A percentile compares a stretch with the other conserved stretches of the same genome.
Conservation (phyloP, 495 filamentous ascomycete genomes). For the Xylaria flabelliformis region DNA sequence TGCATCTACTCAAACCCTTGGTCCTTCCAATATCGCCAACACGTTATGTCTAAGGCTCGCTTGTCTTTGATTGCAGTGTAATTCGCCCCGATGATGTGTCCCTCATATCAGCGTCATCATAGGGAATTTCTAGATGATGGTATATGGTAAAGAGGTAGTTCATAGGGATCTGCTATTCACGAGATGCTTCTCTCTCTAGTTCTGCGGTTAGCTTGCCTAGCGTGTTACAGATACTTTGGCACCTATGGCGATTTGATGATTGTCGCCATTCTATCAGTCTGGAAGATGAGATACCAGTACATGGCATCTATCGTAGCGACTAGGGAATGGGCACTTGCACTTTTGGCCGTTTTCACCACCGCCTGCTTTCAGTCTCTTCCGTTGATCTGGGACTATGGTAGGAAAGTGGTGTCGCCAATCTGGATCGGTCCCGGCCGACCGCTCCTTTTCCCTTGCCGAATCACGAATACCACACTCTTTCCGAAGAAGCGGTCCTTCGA, state of each 20-base stretch:
- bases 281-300: constrained; percentile 11
- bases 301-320: neutral
- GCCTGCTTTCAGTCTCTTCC: neutral
- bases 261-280: neutral
- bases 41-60: neutral
- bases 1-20: neutral
- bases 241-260: neutral
- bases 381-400: constrained; percentile 4
- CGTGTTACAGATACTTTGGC: neutral
- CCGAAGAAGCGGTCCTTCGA: constrained; percentile 68
- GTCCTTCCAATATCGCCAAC: neutral
- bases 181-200: neutral
- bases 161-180: neutral
- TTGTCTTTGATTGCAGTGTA: neutral
- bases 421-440: constrained; percentile 41
- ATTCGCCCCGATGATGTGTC: neutral
- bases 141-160: neutral
- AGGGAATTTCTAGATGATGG: neutral
- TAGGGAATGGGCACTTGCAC: neutral
- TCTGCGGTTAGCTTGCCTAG: neutral
- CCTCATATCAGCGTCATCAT: neutral
- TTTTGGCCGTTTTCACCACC: neutral
- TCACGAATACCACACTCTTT: constrained; percentile 65
- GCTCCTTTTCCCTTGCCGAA: constrained; percentile 64
- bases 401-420: constrained; percentile 11